Percentiles rank a stretch among this genome's conserved stretches.
Evolutionary conservation across 805 yeast genomes (phyloP).

Genomic region (Saccharomycopsis capsularis): DNA sequence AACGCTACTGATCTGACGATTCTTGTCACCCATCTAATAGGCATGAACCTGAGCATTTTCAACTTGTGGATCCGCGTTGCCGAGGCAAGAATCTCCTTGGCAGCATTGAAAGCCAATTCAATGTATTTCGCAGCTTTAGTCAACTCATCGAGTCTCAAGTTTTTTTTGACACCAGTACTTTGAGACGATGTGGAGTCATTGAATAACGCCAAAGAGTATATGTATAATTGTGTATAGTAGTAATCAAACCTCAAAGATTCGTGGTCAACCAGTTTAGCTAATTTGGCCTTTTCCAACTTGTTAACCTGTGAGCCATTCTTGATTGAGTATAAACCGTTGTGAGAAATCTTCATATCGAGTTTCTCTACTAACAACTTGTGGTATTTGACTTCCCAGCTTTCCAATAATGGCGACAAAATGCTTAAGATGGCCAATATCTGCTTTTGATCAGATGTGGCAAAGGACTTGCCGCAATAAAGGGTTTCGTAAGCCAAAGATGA

Average conservation of each 20-base stretch:
- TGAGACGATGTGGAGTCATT: conserved; percentile 28
- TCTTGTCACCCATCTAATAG: conserved; percentile 87
- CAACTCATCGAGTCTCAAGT: conserved; percentile 59
- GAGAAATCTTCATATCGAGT: conserved; percentile 24
- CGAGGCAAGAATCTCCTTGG: conserved; percentile 67
- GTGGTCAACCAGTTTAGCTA: conserved; percentile 42
- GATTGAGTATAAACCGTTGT: not conserved
- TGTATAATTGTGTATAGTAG: conserved; percentile 76
- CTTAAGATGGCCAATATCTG: conserved; percentile 67
- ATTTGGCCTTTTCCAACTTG: conserved; percentile 29
- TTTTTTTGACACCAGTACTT: conserved; percentile 17
- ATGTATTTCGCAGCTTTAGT: conserved; percentile 70
- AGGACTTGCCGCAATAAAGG: conserved; percentile 57
- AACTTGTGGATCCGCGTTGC: conserved; percentile 63
- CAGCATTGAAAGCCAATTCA: conserved; percentile 75
- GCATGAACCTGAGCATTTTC: conserved; percentile 65
- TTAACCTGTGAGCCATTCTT: conserved; percentile 20
- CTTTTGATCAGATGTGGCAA: conserved; percentile 39
- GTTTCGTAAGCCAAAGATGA: conserved; percentile 79
- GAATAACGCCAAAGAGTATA: conserved; percentile 73
- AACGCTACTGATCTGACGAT: conserved; percentile 86
- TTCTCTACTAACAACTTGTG: conserved; percentile 43
- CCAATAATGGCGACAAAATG: conserved; percentile 68
- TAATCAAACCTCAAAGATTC: conserved; percentile 77
- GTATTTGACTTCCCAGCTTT: conserved; percentile 69